Base-by-base conservation (phyloP, 257 asterid genomes). In the Solanum ossicruentum region DNA sequence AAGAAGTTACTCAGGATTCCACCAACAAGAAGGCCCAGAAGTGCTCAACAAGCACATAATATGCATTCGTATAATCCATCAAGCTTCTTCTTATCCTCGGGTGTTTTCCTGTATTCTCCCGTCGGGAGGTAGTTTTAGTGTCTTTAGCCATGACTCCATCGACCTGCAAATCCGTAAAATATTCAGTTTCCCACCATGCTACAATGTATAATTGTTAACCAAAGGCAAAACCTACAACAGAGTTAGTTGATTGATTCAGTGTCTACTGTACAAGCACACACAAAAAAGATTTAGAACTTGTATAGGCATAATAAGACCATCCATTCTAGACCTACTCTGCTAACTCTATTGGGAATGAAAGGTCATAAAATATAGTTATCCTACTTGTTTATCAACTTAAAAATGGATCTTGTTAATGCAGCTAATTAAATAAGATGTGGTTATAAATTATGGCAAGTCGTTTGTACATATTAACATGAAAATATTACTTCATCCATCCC, bases 11-110 rank as follows among this genome's bases (percentile, higher is more conserved):
- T 95, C 98, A 0, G 97, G 97, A 83, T 92, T 92, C 98, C 98
- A 95, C 98, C 97, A 95, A 82, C 93, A 95, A 13, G 96, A 92
- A 10, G 98, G 98, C 90, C 98, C 92, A 0, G 96, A 92, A 21
- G 98, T 84, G 28, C 86, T 89, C 97, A 92, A 20, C 95, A 95
- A 85, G 98, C 97, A 84, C 98, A 92, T 6, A 95, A 87, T 86
- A 93, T 95, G 88, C 98, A 95, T 88, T 93, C 98, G 16, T 93
- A 92, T 0, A 92, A 87, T 12, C 97, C 95, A 70, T 95, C 95
- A 5, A 93, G 85, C 57, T 93, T 92, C 88, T 89, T 89, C 85
- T 98, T 92, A 81, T 93, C 97, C 0, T 10, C 85, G 2, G 86
- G 85, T 1, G 86, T 90, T 84, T 94, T 94, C 87, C 91, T 85